phyloP scores from a whole-genome alignment of 768 basidiomycete species.

The Mycena maculata region DNA sequence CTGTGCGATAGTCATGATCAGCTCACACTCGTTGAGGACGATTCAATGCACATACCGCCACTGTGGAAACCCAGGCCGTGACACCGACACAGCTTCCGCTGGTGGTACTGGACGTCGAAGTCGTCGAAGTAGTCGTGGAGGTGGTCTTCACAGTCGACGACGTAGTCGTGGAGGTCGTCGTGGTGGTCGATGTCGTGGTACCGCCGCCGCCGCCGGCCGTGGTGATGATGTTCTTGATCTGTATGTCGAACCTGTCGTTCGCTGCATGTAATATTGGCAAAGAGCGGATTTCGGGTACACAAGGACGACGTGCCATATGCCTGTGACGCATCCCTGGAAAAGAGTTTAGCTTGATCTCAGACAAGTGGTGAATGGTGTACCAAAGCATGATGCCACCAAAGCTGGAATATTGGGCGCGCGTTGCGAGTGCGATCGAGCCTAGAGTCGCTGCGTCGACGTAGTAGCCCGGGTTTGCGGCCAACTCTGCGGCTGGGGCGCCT shows the following conservation, averaged over 20 bases:
- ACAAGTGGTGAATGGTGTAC: conserved; percentile 23
- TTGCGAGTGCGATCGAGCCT: conserved; percentile 53
- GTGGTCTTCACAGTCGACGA: neutral
- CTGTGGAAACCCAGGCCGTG: conserved; percentile 42
- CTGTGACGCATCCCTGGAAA: conserved; percentile 29
- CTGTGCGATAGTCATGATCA: conserved; percentile 35
- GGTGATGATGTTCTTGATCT: conserved; percentile 46
- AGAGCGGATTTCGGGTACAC: neutral
- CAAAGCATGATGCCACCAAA: conserved; percentile 70
- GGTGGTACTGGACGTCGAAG: neutral
- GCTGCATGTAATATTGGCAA: conserved; percentile 26
- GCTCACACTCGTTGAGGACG: neutral
- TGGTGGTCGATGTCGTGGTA: conserved; percentile 30
- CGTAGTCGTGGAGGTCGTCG: conserved; percentile 27
- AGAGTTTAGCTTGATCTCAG: neutral
- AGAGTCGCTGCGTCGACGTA: conserved; percentile 61
- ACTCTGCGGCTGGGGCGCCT: conserved; percentile 62
- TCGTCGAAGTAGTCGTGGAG: conserved; percentile 26
- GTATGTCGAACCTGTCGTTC: conserved; percentile 47
- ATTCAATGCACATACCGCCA: conserved; percentile 42
- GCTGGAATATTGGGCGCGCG: conserved; percentile 64
- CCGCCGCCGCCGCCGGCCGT: conserved; percentile 33
- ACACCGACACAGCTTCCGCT: conserved; percentile 46
- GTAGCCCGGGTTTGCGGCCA: conserved; percentile 56
- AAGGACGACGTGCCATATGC: conserved; percentile 22